Percentiles rank a stretch among this genome's conserved stretches.
Evolutionary conservation across 2,329 filamentous ascomycete species (phyloP).

Genomic region (Aciculosporium take): DNA sequence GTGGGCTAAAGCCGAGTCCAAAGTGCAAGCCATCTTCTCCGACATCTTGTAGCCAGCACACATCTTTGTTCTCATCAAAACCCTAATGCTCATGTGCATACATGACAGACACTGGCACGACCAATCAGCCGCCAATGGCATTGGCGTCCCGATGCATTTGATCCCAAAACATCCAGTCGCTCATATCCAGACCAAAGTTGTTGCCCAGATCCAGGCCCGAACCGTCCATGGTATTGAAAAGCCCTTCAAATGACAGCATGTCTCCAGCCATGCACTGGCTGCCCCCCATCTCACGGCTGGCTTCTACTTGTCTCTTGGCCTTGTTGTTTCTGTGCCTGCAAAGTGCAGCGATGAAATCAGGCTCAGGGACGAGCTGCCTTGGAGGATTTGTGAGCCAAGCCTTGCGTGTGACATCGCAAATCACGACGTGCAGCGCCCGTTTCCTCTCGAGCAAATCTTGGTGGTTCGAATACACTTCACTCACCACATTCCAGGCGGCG

Average conservation of each 20-base stretch:
- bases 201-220: neutral
- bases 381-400: slow-evolving; percentile 16
- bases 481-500: slow-evolving; percentile 13
- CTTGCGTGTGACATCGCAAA: slow-evolving; percentile 18
- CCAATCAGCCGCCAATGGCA: too few relatives aligned
- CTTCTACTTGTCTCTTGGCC: neutral
- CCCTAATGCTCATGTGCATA: too few relatives aligned
- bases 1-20: neutral
- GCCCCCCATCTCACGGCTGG: neutral
- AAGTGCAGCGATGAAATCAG: slow-evolving; percentile 13
- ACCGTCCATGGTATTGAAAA: neutral
- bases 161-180: slow-evolving; percentile 16
- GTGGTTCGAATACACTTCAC: slow-evolving; percentile 16
- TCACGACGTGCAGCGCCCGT: slow-evolving; percentile 15
- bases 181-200: slow-evolving; percentile 9
- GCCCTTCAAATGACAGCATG: neutral
- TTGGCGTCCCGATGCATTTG: slow-evolving; percentile 6
- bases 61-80: too few relatives aligned
- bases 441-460: slow-evolving; percentile 15
- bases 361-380: slow-evolving; percentile 6
- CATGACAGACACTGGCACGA: too few relatives aligned
- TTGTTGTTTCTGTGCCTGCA: neutral
- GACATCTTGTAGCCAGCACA: too few relatives aligned
- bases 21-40: neutral
- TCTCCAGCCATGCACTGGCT: neutral